Conservation (phyloP, 2,329 filamentous ascomycete genomes). For the Penicillium sp. region DNA sequence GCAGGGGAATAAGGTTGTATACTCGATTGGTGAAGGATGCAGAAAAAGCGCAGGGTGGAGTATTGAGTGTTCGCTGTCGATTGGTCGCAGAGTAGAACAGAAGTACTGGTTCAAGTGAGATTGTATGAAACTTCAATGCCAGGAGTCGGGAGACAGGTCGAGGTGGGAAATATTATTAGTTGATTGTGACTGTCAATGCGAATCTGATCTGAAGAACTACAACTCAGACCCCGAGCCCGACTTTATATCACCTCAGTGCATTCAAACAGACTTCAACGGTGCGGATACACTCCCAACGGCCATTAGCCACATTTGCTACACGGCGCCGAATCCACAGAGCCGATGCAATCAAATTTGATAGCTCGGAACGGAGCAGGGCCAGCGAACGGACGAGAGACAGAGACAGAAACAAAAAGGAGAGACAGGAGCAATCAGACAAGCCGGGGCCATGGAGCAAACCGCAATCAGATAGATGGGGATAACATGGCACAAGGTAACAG, state of each 20-base stretch:
- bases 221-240: neutral
- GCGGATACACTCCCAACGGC: conserved; percentile 2
- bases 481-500: conserved; percentile 1
- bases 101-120: neutral
- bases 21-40: neutral
- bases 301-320: conserved; percentile 1
- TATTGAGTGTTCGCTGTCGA: neutral
- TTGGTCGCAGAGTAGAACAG: neutral
- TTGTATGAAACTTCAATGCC: neutral
- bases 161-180: neutral
- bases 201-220: neutral
- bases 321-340: conserved; percentile 4
- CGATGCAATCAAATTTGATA: conserved; percentile 19
- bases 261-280: conserved; percentile 12
- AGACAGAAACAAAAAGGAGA: conserved; percentile 9
- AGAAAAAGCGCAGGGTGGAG: neutral
- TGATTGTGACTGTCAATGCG: neutral
- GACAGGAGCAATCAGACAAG: conserved; percentile 17
- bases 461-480: conserved; percentile 10
- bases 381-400: conserved; percentile 19
- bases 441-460: conserved; percentile 5
- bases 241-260: conserved; percentile 16
- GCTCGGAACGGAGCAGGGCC: conserved; percentile 19
- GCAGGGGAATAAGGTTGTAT: neutral
- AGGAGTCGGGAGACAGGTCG: neutral